Conservation (phyloP, 768 basidiomycete species). For the Polyporus arcularius region DNA sequence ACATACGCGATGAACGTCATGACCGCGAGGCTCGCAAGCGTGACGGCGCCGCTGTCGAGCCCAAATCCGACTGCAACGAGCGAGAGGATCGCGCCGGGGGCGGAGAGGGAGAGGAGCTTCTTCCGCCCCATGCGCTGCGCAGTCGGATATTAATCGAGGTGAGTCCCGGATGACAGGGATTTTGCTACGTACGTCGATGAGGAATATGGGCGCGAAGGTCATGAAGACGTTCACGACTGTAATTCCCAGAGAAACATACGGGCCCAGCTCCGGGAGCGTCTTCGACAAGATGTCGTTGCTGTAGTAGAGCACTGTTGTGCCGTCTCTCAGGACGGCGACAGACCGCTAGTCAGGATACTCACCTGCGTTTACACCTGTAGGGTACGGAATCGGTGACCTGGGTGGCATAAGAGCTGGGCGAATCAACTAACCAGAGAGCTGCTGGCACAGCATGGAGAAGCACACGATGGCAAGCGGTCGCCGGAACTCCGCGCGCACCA, state of each 20-base stretch:
- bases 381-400: neutral
- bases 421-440: conserved; percentile 61
- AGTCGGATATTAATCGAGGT: neutral
- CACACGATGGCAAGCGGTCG: conserved; percentile 66
- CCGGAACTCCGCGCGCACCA: conserved; percentile 49
- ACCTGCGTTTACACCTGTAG: conserved; percentile 76
- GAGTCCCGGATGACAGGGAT: neutral
- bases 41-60: conserved; percentile 58
- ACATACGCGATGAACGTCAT: conserved; percentile 79
- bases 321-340: conserved; percentile 3
- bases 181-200: conserved; percentile 67
- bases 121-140: conserved; percentile 71
- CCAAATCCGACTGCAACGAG: conserved; percentile 70
- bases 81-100: conserved; percentile 63
- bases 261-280: conserved; percentile 75
- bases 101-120: conserved; percentile 66
- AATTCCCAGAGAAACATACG: conserved; percentile 82
- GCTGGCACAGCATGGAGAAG: conserved; percentile 75
- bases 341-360: neutral
- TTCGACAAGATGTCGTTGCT: conserved; percentile 85
- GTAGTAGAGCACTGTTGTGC: conserved; percentile 76
- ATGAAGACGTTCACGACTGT: conserved; percentile 80
- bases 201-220: conserved; percentile 84
- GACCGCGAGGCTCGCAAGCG: conserved; percentile 72
- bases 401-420: neutral